Conservation (phyloP, 208 protist genomes). For the Trypanosoma cruzi region DNA sequence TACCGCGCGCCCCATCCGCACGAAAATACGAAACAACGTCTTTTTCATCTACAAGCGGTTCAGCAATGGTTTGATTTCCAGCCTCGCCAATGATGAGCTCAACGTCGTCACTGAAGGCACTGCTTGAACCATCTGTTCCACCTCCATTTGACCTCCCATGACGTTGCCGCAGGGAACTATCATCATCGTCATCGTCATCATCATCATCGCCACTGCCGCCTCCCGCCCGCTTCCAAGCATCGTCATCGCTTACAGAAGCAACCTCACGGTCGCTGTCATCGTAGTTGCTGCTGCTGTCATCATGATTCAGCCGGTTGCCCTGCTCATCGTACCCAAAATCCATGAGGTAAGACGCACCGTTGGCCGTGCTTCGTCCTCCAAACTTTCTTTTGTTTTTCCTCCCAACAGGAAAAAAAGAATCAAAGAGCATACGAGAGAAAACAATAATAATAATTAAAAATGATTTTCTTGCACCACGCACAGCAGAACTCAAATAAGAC, state of each 20-base stretch:
- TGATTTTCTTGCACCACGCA: not conserved
- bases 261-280: constrained; percentile 1
- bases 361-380: not conserved
- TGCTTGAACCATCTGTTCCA: constrained; percentile 3
- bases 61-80: constrained; percentile 53
- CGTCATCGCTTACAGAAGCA: constrained; percentile 4
- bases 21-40: constrained; percentile 21
- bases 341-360: constrained; percentile 36
- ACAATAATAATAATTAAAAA: not conserved
- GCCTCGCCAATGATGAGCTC: constrained; percentile 84
- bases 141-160: not conserved
- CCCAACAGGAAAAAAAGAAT: not conserved
- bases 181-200: constrained; percentile 6
- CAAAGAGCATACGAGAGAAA: constrained; percentile 5
- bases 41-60: constrained; percentile 60
- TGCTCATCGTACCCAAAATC: constrained; percentile 80
- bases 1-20: constrained; percentile 15
- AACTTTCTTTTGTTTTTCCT: not conserved
- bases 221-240: not conserved
- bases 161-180: not conserved
- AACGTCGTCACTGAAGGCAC: constrained; percentile 79
- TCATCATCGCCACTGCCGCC: constrained; percentile 1
- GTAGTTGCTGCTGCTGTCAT: constrained; percentile 25
- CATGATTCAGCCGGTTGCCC: constrained; percentile 43
- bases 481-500: not conserved